These are phyloP conservation scores for Mucor irregularis DNA, from an alignment of 371 early-diverging fungal genomes.

Conservation along the genomic window DNA sequence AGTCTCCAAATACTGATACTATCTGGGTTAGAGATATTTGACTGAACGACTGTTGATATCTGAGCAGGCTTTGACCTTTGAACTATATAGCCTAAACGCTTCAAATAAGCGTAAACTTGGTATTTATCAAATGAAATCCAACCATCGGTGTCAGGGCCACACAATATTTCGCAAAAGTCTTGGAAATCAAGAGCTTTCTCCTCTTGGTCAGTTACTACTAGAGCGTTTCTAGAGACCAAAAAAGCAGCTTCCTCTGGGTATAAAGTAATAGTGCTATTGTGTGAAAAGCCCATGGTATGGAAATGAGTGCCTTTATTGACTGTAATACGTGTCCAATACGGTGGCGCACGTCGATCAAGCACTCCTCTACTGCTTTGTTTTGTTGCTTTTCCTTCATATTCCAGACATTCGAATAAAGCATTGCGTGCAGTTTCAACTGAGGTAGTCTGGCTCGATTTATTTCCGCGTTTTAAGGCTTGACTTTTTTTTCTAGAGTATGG, in stretches of 20 bases:
- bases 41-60: background rate
- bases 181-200: constrained; percentile 5
- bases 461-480: constrained; percentile 9
- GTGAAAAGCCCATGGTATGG: constrained; percentile 45
- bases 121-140: constrained; percentile 43
- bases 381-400: background rate
- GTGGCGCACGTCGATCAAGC: background rate
- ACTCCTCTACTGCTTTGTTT: background rate
- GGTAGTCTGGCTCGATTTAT: constrained; percentile 2
- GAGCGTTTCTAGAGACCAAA: constrained; percentile 46
- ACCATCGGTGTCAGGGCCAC: constrained; percentile 16
- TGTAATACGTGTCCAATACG: constrained; percentile 12
- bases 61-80: constrained; percentile 1
- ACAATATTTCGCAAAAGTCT: constrained; percentile 28
- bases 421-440: background rate
- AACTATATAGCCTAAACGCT: constrained; percentile 55
- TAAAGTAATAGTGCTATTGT: constrained; percentile 35
- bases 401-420: constrained; percentile 18
- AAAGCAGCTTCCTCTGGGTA: constrained; percentile 58
- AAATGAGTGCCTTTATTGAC: constrained; percentile 42
- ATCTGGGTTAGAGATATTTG: background rate
- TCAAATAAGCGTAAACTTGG: constrained; percentile 53
- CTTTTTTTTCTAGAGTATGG: background rate
- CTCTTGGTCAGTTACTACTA: constrained; percentile 19
- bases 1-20: background rate